Evolutionary conservation across 2,329 filamentous ascomycete genomes (phyloP).

Genomic region (Cladosporium sp.): DNA sequence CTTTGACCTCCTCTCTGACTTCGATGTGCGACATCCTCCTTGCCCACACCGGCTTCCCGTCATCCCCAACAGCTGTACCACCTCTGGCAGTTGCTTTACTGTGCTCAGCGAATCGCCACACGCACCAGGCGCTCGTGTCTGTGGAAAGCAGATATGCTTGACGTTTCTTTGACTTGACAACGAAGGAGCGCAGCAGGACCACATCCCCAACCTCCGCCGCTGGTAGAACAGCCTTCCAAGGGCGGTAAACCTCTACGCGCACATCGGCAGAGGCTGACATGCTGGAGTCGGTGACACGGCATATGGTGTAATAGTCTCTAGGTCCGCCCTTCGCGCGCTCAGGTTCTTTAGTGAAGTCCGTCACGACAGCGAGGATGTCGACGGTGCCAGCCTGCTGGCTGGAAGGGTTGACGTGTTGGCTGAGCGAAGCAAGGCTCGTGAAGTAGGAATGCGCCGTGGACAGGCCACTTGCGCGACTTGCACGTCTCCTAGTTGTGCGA

Average conservation of each 20-base stretch:
- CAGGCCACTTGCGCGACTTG: not conserved
- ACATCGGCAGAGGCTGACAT: slow-evolving; percentile 25
- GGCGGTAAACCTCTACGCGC: slow-evolving; percentile 47
- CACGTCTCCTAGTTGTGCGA: slow-evolving; percentile 34
- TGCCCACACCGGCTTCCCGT: slow-evolving; percentile 33
- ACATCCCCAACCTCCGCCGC: slow-evolving; percentile 46
- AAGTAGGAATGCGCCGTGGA: slow-evolving; percentile 45
- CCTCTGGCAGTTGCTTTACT: not conserved
- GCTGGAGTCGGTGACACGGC: slow-evolving; percentile 45
- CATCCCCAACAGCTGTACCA: slow-evolving; percentile 27
- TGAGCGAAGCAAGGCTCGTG: slow-evolving; percentile 45
- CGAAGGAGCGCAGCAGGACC: slow-evolving; percentile 47
- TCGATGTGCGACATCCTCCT: slow-evolving; percentile 24
- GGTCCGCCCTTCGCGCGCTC: slow-evolving; percentile 46
- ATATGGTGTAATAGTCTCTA: slow-evolving; percentile 47
- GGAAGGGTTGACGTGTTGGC: slow-evolving; percentile 44
- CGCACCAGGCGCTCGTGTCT: slow-evolving; percentile 50
- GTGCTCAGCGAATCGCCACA: slow-evolving; percentile 43
- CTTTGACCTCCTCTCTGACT: slow-evolving; percentile 47
- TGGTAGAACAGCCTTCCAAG: slow-evolving; percentile 46
- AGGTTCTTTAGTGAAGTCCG: slow-evolving; percentile 36
- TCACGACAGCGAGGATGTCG: slow-evolving; percentile 50
- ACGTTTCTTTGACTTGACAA: slow-evolving; percentile 45
- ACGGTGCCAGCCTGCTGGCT: slow-evolving; percentile 46
- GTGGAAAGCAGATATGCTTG: slow-evolving; percentile 43